Percentiles rank a stretch among this genome's conserved stretches.
Evolutionary conservation across 2,329 filamentous ascomycete species (phyloP).

Genomic region (Lachnellula occidentalis): DNA sequence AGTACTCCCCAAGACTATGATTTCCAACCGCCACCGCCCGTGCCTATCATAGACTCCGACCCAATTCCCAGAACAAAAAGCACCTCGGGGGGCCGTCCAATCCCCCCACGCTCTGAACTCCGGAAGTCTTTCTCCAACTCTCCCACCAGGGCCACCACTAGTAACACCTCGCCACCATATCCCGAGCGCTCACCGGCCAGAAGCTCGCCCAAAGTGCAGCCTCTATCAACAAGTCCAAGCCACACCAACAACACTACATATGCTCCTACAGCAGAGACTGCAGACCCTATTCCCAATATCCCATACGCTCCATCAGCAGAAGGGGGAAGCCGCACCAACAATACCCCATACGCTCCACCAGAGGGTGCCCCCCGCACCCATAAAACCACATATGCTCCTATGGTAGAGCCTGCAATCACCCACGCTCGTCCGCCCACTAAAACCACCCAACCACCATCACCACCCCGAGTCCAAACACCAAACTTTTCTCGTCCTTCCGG

Average conservation of each 20-base stretch:
- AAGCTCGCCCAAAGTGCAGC: slow-evolving; percentile 2
- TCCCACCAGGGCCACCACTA: background rate
- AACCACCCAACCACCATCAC: background rate
- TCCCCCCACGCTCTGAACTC: slow-evolving; percentile 16
- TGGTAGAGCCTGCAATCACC: background rate
- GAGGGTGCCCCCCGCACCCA: too few relatives aligned
- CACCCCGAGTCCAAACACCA: slow-evolving; percentile 8
- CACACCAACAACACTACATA: too few relatives aligned
- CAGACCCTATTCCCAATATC: background rate
- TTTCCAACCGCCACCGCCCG: background rate
- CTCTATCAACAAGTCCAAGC: background rate
- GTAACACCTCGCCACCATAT: background rate
- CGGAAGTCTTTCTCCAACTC: background rate
- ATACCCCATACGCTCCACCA: background rate
- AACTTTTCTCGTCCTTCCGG: slow-evolving; percentile 11
- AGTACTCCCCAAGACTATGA: background rate
- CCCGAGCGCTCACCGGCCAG: slow-evolving; percentile 8
- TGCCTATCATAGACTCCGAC: background rate
- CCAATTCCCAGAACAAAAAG: slow-evolving; percentile 1
- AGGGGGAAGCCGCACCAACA: background rate
- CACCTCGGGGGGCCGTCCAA: slow-evolving; percentile 10
- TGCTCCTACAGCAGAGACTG: too few relatives aligned
- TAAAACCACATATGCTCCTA: background rate
- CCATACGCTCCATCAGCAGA: background rate
- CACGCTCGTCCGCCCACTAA: too few relatives aligned